These are phyloP conservation scores for Shiraia bambusicola DNA, from an alignment of 2,329 filamentous ascomycete species.

Conservation along the genomic window DNA sequence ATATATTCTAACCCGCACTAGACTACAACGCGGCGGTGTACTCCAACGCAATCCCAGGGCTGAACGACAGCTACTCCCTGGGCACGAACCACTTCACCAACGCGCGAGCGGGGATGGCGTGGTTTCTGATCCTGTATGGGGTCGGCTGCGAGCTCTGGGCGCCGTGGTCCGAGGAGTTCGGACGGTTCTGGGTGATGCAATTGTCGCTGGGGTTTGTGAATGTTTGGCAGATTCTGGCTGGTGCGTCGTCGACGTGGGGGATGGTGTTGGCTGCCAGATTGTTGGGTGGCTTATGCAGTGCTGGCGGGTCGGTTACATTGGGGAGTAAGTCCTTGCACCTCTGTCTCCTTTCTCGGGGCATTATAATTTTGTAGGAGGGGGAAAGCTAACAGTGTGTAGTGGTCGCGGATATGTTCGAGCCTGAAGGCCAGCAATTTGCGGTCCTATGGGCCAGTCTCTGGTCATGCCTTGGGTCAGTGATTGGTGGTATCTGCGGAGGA, in stretches of 20 bases:
- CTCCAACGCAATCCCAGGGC: constrained; percentile 52
- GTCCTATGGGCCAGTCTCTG: constrained; percentile 58
- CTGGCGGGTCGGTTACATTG: constrained; percentile 64
- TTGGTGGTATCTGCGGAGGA: constrained; percentile 77
- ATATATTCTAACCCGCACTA: constrained; percentile 24
- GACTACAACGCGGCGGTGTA: constrained; percentile 59
- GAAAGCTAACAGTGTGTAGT: constrained; percentile 25
- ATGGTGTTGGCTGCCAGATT: constrained; percentile 63
- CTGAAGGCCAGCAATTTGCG: constrained; percentile 66
- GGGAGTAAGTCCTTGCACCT: constrained; percentile 41
- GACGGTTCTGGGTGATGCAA: constrained; percentile 73
- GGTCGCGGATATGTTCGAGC: constrained; percentile 62
- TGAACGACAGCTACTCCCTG: constrained; percentile 60
- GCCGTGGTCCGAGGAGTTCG: constrained; percentile 75
- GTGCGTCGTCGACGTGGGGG: constrained; percentile 64
- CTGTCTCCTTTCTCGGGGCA: no score
- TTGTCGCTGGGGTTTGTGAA: constrained; percentile 72
- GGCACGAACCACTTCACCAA: constrained; percentile 38
- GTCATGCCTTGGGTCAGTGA: constrained; percentile 68
- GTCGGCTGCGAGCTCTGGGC: constrained; percentile 87
- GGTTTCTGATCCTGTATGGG: constrained; percentile 76
- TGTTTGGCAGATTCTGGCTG: constrained; percentile 60
- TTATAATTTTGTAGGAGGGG: no score
- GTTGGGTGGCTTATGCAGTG: constrained; percentile 48
- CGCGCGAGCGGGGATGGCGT: constrained; percentile 62